A percentile compares a stretch with the other conserved stretches of the same genome.
Evolutionary conservation across 1,284 basidiomycete species (phyloP).

Genomic region (Limonomyces culmigenus): DNA sequence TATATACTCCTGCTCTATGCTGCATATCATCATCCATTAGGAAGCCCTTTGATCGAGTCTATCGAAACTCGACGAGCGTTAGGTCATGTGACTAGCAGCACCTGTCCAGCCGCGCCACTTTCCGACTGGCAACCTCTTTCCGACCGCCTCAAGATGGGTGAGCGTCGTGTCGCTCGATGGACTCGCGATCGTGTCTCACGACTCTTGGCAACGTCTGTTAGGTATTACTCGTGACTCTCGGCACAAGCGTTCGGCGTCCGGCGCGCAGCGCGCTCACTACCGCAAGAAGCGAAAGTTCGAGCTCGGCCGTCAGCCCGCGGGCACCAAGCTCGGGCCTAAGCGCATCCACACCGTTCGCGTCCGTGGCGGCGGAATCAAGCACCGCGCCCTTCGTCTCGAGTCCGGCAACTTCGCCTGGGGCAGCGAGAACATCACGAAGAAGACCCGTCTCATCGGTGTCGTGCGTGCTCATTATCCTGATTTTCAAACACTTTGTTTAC

Average conservation of each 20-base stretch:
- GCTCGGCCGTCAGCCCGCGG: slow-evolving; percentile 90
- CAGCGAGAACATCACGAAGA: slow-evolving; percentile 80
- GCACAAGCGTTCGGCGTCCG: slow-evolving; percentile 88
- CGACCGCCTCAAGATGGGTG: too few species aligned
- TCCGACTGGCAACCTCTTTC: too few species aligned
- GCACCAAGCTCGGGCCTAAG: slow-evolving; percentile 88
- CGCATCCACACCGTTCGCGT: slow-evolving; percentile 86
- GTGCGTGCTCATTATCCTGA: slow-evolving; percentile 36
- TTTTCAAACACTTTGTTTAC: neutral
- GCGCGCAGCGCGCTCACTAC: slow-evolving; percentile 88
- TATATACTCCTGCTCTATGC: too few species aligned
- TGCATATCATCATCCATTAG: too few species aligned
- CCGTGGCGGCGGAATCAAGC: slow-evolving; percentile 87
- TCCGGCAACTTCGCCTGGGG: slow-evolving; percentile 95
- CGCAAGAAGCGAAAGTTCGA: slow-evolving; percentile 99
- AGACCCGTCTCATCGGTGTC: slow-evolving; percentile 89
- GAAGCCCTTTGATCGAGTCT: too few species aligned
- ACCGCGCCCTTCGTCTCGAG: slow-evolving; percentile 87
- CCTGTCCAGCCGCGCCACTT: too few species aligned
- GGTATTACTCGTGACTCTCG: slow-evolving; percentile 91
- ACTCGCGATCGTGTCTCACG: too few species aligned
- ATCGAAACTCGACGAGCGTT: too few species aligned
- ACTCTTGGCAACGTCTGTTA: too few species aligned
- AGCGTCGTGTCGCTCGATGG: too few species aligned
- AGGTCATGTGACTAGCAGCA: too few species aligned